Evolutionary conservation across 768 basidiomycete genomes (phyloP).

Genomic region (Boletus subparvulus): DNA sequence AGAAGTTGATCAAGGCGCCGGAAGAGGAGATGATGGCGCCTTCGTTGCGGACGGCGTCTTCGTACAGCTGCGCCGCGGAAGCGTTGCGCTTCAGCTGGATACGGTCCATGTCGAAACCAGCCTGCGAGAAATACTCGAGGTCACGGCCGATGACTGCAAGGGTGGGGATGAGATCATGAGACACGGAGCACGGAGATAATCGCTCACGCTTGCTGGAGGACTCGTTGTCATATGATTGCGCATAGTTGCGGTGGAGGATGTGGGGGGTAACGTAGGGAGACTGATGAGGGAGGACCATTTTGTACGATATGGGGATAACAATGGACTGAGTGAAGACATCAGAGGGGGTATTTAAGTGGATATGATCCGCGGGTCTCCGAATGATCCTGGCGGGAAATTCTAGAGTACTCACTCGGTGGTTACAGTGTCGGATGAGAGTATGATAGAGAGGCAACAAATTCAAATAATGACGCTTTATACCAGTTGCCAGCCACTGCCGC

Average conservation of each 20-base stretch:
- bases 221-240: slow-evolving; percentile 70
- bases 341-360: slow-evolving; percentile 8
- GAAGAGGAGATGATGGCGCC: slow-evolving; percentile 96
- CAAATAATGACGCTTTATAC: slow-evolving; percentile 27
- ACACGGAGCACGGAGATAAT: neutral
- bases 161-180: slow-evolving; percentile 10
- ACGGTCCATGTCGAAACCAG: slow-evolving; percentile 98
- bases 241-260: slow-evolving; percentile 85
- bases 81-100: slow-evolving; percentile 96
- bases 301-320: slow-evolving; percentile 19
- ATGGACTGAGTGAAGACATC: neutral
- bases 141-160: slow-evolving; percentile 83
- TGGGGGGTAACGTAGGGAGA: slow-evolving; percentile 88
- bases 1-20: slow-evolving; percentile 99
- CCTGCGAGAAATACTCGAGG: slow-evolving; percentile 96
- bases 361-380: slow-evolving; percentile 30
- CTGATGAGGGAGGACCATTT: slow-evolving; percentile 67
- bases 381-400: slow-evolving; percentile 6
- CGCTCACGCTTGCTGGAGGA: slow-evolving; percentile 55
- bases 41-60: slow-evolving; percentile 98
- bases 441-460: slow-evolving; percentile 5
- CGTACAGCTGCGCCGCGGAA: slow-evolving; percentile 86
- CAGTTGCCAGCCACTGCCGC: slow-evolving; percentile 19
- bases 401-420: slow-evolving; percentile 19
- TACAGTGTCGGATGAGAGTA: neutral